Base-by-base conservation (phyloP, 345 rosid species). In the Hibiscus trionum region DNA sequence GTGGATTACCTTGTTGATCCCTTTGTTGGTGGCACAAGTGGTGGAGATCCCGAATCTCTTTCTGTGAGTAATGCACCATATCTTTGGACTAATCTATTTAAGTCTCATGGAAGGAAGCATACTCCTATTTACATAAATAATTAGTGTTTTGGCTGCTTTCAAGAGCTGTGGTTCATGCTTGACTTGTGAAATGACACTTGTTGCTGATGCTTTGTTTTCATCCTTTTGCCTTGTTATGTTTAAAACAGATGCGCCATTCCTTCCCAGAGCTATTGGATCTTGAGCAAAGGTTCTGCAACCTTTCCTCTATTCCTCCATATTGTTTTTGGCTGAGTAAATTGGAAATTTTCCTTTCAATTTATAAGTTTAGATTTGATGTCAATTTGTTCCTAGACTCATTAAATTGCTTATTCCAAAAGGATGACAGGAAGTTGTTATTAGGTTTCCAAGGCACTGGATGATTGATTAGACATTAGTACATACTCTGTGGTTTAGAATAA, bases 1-100 rank as follows among this genome's bases (percentile, higher is more conserved):
- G 97, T 94, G 79, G 96, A 94, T 84, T 94, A 90, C 84, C 90
- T 94, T 65, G 82, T 94, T 29, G 93, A 94, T 76, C 98, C 98
- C 74, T 87, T 94, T 83, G 87, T 94, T 78, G 97, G 91, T 77
- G 97, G 98, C 75, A 91, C 97, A 74, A 86, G 87, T 81, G 98
- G 87, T 74, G 93, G 73, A 15, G 96, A 94, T 77, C 95, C 97
- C 14, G 90, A 91, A 60, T 87, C 96, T 66, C 95, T 94, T 80
- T 91, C 96, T 79, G 98, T 94, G 79, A 90, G 96, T 84, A 81
- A 79, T 62, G 49, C 61, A 61, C 73, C 64, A 15, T 66, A 49
- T 72, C 8, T 62, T 50, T 71, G 14, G 26, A 62, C 5, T 42
- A 50, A 42, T 57, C 29, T 75, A 37, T 50, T 67, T 10, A 71